Evolutionary conservation across 495 filamentous ascomycete species (phyloP).

Genomic region (Aspergillus olivimuriae): DNA sequence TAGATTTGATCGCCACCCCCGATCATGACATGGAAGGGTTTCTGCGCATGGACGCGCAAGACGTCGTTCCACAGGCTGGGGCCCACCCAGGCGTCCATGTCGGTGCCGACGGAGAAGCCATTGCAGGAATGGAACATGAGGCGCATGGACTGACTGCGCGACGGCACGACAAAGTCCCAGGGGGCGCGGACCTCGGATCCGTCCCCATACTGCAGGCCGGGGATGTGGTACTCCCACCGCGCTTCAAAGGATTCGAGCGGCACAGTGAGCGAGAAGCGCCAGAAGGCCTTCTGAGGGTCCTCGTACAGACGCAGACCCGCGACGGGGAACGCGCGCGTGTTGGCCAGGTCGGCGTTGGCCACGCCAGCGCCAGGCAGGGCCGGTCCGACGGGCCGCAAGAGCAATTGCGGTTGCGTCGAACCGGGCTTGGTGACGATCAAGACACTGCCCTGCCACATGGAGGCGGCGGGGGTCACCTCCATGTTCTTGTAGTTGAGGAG

Average conservation of each 20-base stretch:
- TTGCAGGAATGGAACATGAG: slow-evolving; percentile 97
- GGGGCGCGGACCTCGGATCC: slow-evolving; percentile 32
- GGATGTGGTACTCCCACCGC: slow-evolving; percentile 44
- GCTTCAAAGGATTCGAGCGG: slow-evolving; percentile 39
- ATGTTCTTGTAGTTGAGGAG: slow-evolving; percentile 80
- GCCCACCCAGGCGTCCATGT: slow-evolving; percentile 78
- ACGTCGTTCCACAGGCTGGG: slow-evolving; percentile 89
- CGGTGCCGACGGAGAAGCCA: slow-evolving; percentile 89
- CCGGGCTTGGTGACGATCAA: slow-evolving; percentile 70
- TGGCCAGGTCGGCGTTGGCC: slow-evolving; percentile 2
- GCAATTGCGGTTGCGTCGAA: slow-evolving; percentile 43
- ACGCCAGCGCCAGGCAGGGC: no score
- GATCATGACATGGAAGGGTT: slow-evolving; percentile 91
- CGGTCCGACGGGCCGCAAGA: slow-evolving; percentile 40
- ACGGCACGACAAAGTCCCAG: slow-evolving; percentile 67
- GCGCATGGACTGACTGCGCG: slow-evolving; percentile 76
- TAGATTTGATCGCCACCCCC: slow-evolving; percentile 96
- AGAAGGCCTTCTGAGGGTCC: slow-evolving; percentile 71
- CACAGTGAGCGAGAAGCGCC: slow-evolving; percentile 64
- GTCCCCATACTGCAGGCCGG: slow-evolving; percentile 31
- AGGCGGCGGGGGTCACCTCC: slow-evolving; percentile 48
- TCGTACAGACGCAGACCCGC: slow-evolving; percentile 69
- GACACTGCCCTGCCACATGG: slow-evolving; percentile 75
- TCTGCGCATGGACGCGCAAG: slow-evolving; percentile 56
- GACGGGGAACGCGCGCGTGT: slow-evolving; percentile 21